phyloP scores from a whole-genome alignment of 169 alveolate genomes.

The Cryptosporidium andersoni region DNA sequence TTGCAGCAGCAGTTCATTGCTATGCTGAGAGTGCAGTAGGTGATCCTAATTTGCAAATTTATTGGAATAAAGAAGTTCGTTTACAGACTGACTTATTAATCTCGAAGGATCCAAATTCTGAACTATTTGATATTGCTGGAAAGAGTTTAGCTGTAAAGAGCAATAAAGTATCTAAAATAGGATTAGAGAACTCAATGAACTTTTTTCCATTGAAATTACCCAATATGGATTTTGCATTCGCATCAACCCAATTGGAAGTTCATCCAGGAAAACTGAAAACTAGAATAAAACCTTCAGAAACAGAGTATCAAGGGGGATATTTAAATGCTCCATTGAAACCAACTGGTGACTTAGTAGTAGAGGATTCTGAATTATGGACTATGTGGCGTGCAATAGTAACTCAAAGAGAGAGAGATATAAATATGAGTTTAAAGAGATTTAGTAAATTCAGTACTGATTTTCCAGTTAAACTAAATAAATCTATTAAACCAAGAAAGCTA shows the following conservation, averaged over 20 bases:
- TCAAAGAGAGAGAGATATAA: conserved; percentile 42
- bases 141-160: conserved; percentile 26
- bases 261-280: neutral
- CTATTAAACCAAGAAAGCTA: conserved; percentile 48
- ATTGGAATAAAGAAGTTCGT: conserved; percentile 62
- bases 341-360: conserved; percentile 8
- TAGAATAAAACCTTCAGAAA: neutral
- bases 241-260: conserved; percentile 19
- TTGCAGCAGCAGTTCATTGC: conserved; percentile 56
- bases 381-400: conserved; percentile 67
- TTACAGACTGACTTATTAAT: conserved; percentile 22
- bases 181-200: neutral
- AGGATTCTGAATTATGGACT: conserved; percentile 67
- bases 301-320: conserved; percentile 46
- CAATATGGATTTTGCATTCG: conserved; percentile 37
- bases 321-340: neutral
- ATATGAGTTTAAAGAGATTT: conserved; percentile 60
- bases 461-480: conserved; percentile 31
- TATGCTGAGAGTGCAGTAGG: conserved; percentile 55
- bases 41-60: conserved; percentile 53
- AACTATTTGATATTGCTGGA: conserved; percentile 42
- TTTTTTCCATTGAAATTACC: conserved; percentile 59
- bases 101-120: conserved; percentile 49
- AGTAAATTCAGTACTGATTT: conserved; percentile 18
- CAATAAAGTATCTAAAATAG: neutral